Evolutionary conservation across 2,329 filamentous ascomycete species (phyloP).

Genomic region (Bipolaris zeicola): DNA sequence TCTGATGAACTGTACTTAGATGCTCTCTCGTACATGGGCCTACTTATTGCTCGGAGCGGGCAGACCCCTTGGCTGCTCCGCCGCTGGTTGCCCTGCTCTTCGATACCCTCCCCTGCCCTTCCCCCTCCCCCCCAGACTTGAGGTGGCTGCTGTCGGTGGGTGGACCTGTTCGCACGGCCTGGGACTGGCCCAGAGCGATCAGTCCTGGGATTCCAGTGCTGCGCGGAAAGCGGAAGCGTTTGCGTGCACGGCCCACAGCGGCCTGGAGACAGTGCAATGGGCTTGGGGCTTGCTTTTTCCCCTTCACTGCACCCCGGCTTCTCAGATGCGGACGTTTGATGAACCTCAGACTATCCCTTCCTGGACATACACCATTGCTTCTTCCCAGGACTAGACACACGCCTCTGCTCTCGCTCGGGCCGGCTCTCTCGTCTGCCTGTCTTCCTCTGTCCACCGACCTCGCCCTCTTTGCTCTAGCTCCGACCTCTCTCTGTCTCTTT

Average conservation of each 20-base stretch:
- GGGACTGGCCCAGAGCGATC: slow-evolving; percentile 15
- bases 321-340: slow-evolving; percentile 36
- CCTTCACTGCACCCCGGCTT: slow-evolving; percentile 34
- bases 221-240: slow-evolving; percentile 45
- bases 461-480: background rate
- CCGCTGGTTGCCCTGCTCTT: no score
- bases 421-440: slow-evolving; percentile 21
- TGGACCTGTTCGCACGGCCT: slow-evolving; percentile 28
- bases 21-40: no score
- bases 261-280: slow-evolving; percentile 27
- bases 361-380: slow-evolving; percentile 36
- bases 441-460: background rate
- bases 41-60: slow-evolving; percentile 12
- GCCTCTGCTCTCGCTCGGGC: slow-evolving; percentile 33
- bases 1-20: no score
- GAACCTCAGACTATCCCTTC: slow-evolving; percentile 36
- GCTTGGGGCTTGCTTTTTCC: slow-evolving; percentile 37
- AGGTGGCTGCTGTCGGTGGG: slow-evolving; percentile 20
- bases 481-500: background rate
- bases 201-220: slow-evolving; percentile 25
- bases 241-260: slow-evolving; percentile 35
- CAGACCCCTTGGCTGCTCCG: slow-evolving; percentile 14
- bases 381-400: slow-evolving; percentile 35
- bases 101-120: background rate
- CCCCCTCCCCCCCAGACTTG: slow-evolving; percentile 22